Percentiles rank a stretch among this genome's conserved stretches.
These are phyloP conservation scores for Symbiotaphrina buchneri DNA, from an alignment of 495 filamentous ascomycete genomes.

Conservation along the genomic window DNA sequence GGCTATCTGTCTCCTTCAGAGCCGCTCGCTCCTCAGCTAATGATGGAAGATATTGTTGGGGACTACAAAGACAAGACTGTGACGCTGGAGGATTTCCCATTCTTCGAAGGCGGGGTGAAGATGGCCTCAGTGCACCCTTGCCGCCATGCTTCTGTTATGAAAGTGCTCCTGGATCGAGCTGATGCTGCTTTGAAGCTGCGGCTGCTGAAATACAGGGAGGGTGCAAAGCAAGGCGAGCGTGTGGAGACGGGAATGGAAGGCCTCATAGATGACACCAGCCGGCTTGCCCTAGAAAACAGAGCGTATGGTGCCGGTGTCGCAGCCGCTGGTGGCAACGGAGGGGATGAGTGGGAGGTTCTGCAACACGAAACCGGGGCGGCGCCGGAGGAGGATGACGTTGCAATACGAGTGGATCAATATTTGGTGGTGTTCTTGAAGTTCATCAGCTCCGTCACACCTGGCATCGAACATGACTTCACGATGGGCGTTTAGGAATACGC, in stretches of 20 bases:
- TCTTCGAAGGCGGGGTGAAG: conserved; percentile 63
- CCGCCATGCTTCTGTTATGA: conserved; percentile 94
- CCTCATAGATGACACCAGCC: conserved; percentile 33
- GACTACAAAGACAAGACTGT: conserved; percentile 99
- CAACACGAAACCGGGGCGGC: conserved; percentile 31
- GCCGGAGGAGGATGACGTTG: conserved; percentile 55
- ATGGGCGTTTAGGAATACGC: conserved; percentile 92
- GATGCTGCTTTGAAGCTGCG: conserved; percentile 82
- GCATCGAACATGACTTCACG: conserved; percentile 95
- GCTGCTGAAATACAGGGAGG: conserved; percentile 46
- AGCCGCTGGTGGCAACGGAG: conserved; percentile 27
- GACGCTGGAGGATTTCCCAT: conserved; percentile 92
- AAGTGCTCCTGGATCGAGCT: conserved; percentile 82
- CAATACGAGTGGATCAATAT: conserved; percentile 93
- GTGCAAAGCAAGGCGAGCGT: conserved; percentile 20
- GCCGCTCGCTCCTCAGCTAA: conserved; percentile 66
- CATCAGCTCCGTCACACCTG: conserved; percentile 88
- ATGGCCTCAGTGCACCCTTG: conserved; percentile 92
- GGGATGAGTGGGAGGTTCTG: conserved; percentile 77
- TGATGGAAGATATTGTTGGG: conserved; percentile 99
- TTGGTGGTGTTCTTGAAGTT: conserved; percentile 97
- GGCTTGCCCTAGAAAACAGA: conserved; percentile 21
- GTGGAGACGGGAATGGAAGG: conserved; percentile 38
- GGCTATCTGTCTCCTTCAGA: conserved; percentile 66
- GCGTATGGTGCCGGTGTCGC: conserved; percentile 20